Evolutionary conservation across 2,329 filamentous ascomycete genomes (phyloP).

Genomic region (Arthrobotrys megalospora): DNA sequence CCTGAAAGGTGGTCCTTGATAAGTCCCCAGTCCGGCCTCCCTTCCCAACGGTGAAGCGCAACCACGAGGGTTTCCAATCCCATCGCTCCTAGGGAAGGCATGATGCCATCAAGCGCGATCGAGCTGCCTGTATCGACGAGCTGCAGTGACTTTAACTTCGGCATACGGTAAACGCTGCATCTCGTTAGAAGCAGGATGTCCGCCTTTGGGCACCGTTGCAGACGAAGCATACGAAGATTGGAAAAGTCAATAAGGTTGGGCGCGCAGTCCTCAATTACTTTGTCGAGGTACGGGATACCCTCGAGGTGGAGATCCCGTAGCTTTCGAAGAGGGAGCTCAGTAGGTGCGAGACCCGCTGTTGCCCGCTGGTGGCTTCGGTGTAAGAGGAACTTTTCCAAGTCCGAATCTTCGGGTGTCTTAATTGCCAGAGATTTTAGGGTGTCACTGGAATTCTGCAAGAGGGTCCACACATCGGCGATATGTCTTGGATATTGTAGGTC

Average conservation of each 20-base stretch:
- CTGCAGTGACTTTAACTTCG: conserved; percentile 35
- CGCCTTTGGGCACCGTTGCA: conserved; percentile 9
- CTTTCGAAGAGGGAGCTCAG: conserved; percentile 2
- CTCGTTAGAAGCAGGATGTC: not conserved
- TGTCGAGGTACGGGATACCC: conserved; percentile 23
- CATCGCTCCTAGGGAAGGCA: conserved; percentile 5
- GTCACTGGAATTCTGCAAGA: conserved; percentile 7
- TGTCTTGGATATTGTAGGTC: conserved; percentile 29
- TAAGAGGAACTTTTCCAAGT: conserved; percentile 27
- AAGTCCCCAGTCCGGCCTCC: not conserved
- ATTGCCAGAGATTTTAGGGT: conserved; percentile 33
- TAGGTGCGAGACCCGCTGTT: conserved; percentile 4
- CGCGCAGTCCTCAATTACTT: conserved; percentile 36
- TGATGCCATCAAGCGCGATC: not conserved
- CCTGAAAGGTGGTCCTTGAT: conserved; percentile 32
- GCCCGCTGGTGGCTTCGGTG: not conserved
- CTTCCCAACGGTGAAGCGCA: not conserved
- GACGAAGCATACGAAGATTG: conserved; percentile 31
- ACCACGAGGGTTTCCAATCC: conserved; percentile 28
- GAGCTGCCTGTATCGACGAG: conserved; percentile 16
- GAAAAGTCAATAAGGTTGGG: conserved; percentile 26
- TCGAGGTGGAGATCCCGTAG: conserved; percentile 36
- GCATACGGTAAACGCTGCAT: conserved; percentile 18
- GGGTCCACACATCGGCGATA: conserved; percentile 26
- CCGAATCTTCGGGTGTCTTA: conserved; percentile 8